Conservation (phyloP, 257 asterid species). For the Gentiana dahurica region DNA sequence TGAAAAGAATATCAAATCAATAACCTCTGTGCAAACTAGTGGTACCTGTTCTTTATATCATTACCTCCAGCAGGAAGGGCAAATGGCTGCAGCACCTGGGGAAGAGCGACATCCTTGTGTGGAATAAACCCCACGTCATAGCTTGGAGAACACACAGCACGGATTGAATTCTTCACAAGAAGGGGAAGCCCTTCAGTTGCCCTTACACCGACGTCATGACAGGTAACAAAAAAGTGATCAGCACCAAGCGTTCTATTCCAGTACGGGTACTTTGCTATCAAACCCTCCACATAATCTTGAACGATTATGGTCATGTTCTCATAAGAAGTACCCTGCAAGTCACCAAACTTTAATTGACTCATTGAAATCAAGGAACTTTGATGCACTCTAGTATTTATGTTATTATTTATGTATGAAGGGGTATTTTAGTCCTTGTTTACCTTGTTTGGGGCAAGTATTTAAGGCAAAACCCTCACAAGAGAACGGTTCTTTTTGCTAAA, state of each 20-base stretch:
- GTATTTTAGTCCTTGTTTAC: too few relatives aligned
- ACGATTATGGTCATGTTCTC: constrained; percentile 93
- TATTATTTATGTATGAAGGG: too few relatives aligned
- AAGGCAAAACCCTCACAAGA: too few relatives aligned
- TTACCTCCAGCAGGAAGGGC: constrained; percentile 99
- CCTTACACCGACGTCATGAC: constrained; percentile 99
- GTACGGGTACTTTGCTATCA: constrained; percentile 68
- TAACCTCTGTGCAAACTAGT: neutral
- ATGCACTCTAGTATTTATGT: too few relatives aligned
- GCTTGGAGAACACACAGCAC: constrained; percentile 98
- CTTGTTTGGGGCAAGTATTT: too few relatives aligned
- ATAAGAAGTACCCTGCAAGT: constrained; percentile 85
- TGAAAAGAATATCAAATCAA: neutral
- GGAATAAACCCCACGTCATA: constrained; percentile 97
- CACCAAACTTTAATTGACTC: neutral
- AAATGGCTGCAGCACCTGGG: constrained; percentile 94
- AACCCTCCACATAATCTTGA: constrained; percentile 68
- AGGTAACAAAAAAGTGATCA: constrained; percentile 94
- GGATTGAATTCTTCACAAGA: constrained; percentile 92
- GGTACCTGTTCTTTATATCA: constrained; percentile 79
- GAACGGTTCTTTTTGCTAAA: too few relatives aligned
- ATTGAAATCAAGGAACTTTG: too few relatives aligned
- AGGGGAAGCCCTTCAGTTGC: constrained; percentile 94
- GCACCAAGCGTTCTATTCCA: constrained; percentile 99
- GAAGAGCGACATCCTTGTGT: constrained; percentile 97